Percentiles rank a stretch among this genome's conserved stretches.
Evolutionary conservation across 352 stramenopile species (phyloP).

Genomic region (Phytophthora agathidicida): DNA sequence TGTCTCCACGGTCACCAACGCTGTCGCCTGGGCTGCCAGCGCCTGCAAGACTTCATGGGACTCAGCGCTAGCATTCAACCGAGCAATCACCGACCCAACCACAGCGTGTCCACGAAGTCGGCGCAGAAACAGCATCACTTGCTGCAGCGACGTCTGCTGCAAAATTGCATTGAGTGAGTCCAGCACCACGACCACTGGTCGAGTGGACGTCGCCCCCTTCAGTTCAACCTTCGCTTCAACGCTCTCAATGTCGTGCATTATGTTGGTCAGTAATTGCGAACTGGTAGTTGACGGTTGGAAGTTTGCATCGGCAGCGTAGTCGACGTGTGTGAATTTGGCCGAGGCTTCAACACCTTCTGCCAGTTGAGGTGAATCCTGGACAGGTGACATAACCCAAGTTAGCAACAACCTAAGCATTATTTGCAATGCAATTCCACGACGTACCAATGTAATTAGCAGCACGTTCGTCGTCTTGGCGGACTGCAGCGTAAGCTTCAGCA

Average conservation of each 20-base stretch:
- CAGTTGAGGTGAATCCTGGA: slow-evolving; percentile 37
- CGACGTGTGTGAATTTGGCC: slow-evolving; percentile 46
- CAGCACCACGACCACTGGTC: slow-evolving; percentile 60
- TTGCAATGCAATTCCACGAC: background rate
- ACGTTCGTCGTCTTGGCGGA: slow-evolving; percentile 40
- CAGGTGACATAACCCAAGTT: background rate
- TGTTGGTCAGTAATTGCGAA: slow-evolving; percentile 28
- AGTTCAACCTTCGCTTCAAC: slow-evolving; percentile 12
- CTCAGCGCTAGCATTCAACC: slow-evolving; percentile 49
- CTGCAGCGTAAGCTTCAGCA: slow-evolving; percentile 36
- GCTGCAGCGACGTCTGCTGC: slow-evolving; percentile 47
- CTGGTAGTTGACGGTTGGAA: slow-evolving; percentile 18
- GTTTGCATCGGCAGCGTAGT: slow-evolving; percentile 48
- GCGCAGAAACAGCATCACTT: slow-evolving; percentile 53
- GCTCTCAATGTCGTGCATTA: slow-evolving; percentile 36
- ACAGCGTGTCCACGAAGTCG: slow-evolving; percentile 32
- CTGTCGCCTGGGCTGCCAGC: slow-evolving; percentile 52
- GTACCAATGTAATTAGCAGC: slow-evolving; percentile 47
- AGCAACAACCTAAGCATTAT: background rate
- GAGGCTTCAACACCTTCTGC: slow-evolving; percentile 8
- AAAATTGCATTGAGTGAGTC: slow-evolving; percentile 74
- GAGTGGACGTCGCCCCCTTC: slow-evolving; percentile 15
- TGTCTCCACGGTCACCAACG: slow-evolving; percentile 63
- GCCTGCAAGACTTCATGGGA: slow-evolving; percentile 19
- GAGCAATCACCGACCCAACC: slow-evolving; percentile 53